Base-by-base conservation (phyloP, 2,329 filamentous ascomycete genomes). In the Monascus ruber region DNA sequence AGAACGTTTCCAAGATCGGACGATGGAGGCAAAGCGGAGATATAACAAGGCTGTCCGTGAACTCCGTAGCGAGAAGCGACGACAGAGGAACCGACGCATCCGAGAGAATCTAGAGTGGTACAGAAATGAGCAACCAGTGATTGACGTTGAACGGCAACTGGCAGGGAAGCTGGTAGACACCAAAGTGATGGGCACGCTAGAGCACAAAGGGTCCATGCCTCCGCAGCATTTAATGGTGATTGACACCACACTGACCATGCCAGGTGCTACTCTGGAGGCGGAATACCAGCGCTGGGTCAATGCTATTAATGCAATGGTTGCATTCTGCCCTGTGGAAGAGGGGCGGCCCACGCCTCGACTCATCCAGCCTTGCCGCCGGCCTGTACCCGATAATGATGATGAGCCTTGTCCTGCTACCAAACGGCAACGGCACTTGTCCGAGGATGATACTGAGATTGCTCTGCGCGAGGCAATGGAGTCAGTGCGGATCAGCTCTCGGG, bases 81-180 rank as follows among this genome's bases (percentile, higher is more conserved):
- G 45, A 17, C 43, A 49, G 42, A 31, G 28, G 27, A 47, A 55
- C 41, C 38, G 24, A 27, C 41, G 45, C 26, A 45, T 53, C 32
- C 42, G 43, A 40, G 44, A n/a, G n/a, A n/a, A n/a, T n/a, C n/a
- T n/a, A n/a, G n/a, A n/a, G n/a, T n/a, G n/a, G n/a, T n/a, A n/a
- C n/a, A n/a, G n/a, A n/a, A n/a, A n/a, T n/a, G 41, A 56, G 41
- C 46, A 56, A 42, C 51, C 45, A 11, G 51, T 54, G 34, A 49
- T 56, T 34, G 45, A 54, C 31, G 41, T 42, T n/a, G 43, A 55
- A 37, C 40, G 41, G 37, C 42, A 54, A 43, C 43, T 55, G 6
- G 39, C 51, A 5, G 46, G 49, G 43, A 53, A 51, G 29, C 10
- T 55, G 25, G 42, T 56, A 24, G 40, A 54, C 37, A 33, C 42